Evolutionary conservation across 2,329 filamentous ascomycete species (phyloP).

Genomic region (Cercospora canescens): DNA sequence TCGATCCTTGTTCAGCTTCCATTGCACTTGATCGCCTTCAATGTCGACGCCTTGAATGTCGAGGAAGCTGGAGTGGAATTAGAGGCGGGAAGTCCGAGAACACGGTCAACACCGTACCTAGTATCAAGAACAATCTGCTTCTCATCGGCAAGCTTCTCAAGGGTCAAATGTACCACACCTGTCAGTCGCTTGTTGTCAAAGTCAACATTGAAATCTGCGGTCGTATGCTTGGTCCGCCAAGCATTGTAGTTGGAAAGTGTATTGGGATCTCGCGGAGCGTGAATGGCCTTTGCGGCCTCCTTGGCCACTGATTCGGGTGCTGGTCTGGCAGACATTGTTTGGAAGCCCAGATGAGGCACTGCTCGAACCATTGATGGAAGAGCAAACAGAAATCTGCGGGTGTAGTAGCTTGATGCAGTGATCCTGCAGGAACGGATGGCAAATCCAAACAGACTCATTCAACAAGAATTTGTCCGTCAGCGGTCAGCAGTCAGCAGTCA

Average conservation of each 20-base stretch:
- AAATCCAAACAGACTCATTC: conserved; percentile 18
- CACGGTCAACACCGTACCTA: conserved; percentile 26
- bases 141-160: conserved; percentile 75
- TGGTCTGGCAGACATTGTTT: conserved; percentile 31
- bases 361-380: conserved; percentile 14
- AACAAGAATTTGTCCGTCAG: neutral
- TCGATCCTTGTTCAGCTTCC: conserved; percentile 67
- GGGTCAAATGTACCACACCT: conserved; percentile 73
- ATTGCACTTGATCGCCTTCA: conserved; percentile 64
- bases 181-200: conserved; percentile 76
- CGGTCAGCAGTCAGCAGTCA: neutral
- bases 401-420: neutral
- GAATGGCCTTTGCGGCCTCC: conserved; percentile 34
- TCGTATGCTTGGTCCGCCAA: conserved; percentile 82
- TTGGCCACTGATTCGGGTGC: conserved; percentile 27
- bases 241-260: conserved; percentile 90
- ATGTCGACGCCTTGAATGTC: conserved; percentile 71
- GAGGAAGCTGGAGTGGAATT: conserved; percentile 57
- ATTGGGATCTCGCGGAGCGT: conserved; percentile 66
- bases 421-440: conserved; percentile 11
- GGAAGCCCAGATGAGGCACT: conserved; percentile 6
- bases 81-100: neutral
- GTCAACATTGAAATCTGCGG: conserved; percentile 77
- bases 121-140: conserved; percentile 82
- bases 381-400: neutral